phyloP scores from a whole-genome alignment of 2,329 filamentous ascomycete species.

The Zymoseptoria brevis region DNA sequence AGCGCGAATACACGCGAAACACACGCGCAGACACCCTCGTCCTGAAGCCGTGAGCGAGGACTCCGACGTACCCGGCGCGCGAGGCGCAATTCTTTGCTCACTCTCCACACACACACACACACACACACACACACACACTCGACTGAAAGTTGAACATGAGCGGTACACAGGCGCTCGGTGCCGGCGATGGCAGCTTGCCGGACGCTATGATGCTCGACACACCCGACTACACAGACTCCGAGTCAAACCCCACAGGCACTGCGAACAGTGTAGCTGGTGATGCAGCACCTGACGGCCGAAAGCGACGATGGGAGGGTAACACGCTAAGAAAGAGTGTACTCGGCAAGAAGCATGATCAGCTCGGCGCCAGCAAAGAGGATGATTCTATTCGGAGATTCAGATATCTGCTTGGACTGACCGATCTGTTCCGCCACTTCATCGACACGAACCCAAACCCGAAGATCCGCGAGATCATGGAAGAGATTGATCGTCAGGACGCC shows the following conservation, averaged over 20 bases:
- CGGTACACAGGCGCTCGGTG: conserved; percentile 18
- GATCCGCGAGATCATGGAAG: conserved; percentile 84
- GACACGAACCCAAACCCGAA: conserved; percentile 93
- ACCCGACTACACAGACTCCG: conserved; percentile 58
- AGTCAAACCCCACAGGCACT: conserved; percentile 58
- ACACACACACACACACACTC: not conserved
- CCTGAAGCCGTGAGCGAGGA: not conserved
- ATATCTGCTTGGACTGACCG: conserved; percentile 88
- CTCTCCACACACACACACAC: not conserved
- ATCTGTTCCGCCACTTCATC: conserved; percentile 97
- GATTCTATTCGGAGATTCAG: conserved; percentile 90
- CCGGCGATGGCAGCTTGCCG: conserved; percentile 26
- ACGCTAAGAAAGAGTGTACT: conserved; percentile 87
- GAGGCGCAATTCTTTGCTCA: not conserved
- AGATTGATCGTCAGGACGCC: conserved; percentile 89
- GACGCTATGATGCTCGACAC: conserved; percentile 44
- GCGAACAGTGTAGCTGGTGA: conserved; percentile 85
- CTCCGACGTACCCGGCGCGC: conserved; percentile 1
- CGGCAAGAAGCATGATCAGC: conserved; percentile 84
- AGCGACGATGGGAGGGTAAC: conserved; percentile 76
- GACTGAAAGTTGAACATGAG: conserved; percentile 11
- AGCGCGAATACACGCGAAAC: not conserved
- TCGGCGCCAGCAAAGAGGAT: conserved; percentile 95
- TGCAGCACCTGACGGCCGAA: conserved; percentile 63
- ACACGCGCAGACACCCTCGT: conserved; percentile 7